These are phyloP conservation scores for Volvox carteri DNA, from an alignment of 163 green algal genomes.

Conservation along the genomic window DNA sequence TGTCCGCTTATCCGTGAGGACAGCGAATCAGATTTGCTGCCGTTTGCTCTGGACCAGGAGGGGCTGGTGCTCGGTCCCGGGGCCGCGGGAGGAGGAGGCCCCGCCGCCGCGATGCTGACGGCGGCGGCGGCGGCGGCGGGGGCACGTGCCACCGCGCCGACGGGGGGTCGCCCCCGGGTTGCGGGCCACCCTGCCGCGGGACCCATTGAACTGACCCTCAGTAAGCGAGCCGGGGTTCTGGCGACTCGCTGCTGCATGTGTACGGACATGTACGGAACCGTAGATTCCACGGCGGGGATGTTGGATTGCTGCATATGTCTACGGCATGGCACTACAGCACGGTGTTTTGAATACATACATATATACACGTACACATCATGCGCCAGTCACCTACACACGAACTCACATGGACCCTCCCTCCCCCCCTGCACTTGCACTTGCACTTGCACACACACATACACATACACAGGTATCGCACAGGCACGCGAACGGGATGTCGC, in stretches of 20 bases:
- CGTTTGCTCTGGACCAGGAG: constrained; percentile 56
- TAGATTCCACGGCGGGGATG: no score
- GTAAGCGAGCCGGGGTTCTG: no score
- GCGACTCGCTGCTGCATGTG: no score
- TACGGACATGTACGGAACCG: no score
- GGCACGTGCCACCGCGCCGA: no score
- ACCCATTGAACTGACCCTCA: constrained; percentile 20
- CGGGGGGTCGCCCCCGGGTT: background rate
- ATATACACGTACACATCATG: background rate
- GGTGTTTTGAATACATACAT: background rate
- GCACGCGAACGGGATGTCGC: constrained; percentile 48
- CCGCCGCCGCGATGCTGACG: background rate
- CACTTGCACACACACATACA: background rate
- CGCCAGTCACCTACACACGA: no score
- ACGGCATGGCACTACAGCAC: no score
- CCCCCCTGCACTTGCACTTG: background rate
- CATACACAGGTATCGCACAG: constrained; percentile 7
- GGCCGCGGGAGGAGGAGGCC: background rate
- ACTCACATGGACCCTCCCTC: no score
- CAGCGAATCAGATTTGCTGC: constrained; percentile 54
- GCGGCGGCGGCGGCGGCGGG: no score
- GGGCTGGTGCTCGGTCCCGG: background rate
- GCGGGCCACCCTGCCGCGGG: background rate
- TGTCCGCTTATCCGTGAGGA: constrained; percentile 26
- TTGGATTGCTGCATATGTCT: no score